Percentiles rank a stretch among this genome's conserved stretches.
Evolutionary conservation across 805 yeast genomes (phyloP).

Genomic region (Alloascoidea hylecoeti): DNA sequence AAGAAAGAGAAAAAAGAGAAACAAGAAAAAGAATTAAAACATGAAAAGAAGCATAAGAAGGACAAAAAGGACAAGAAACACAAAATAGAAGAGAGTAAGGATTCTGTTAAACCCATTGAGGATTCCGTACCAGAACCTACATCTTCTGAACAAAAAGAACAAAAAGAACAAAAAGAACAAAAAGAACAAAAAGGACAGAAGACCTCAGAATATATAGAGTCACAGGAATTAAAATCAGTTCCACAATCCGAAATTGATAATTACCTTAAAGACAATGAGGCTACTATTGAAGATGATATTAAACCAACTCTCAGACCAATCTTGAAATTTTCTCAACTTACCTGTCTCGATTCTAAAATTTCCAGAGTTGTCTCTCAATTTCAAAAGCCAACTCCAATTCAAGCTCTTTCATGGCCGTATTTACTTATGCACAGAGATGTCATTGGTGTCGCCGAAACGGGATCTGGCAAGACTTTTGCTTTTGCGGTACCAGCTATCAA

Average conservation of each 20-base stretch:
- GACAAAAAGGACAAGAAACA: slow-evolving; percentile 18
- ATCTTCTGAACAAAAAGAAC: slow-evolving; percentile 7
- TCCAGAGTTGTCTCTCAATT: slow-evolving; percentile 52
- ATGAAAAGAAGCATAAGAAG: slow-evolving; percentile 22
- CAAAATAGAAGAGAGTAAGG: slow-evolving; percentile 15
- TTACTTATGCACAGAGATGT: slow-evolving; percentile 69
- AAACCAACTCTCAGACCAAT: slow-evolving; percentile 46
- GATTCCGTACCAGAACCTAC: slow-evolving; percentile 7
- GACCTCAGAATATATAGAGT: slow-evolving; percentile 2
- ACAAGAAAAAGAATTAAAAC: slow-evolving; percentile 17
- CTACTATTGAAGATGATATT: slow-evolving; percentile 61
- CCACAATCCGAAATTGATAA: slow-evolving; percentile 31
- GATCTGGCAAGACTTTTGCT: slow-evolving; percentile 95
- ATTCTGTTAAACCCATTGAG: slow-evolving; percentile 18
- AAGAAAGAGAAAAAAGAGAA: slow-evolving; percentile 14
- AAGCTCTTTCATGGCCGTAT: slow-evolving; percentile 91
- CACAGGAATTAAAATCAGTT: slow-evolving; percentile 2
- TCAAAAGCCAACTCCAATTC: slow-evolving; percentile 92
- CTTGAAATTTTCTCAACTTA: slow-evolving; percentile 48
- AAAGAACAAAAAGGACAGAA: slow-evolving; percentile 14
- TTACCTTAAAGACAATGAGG: slow-evolving; percentile 60
- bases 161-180: slow-evolving; percentile 14
- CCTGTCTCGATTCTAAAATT: slow-evolving; percentile 40
- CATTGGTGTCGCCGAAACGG: slow-evolving; percentile 96
- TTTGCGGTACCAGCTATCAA: slow-evolving; percentile 96